Evolutionary conservation across 148 eudicot genomes (phyloP).

Genomic region (Camellia granthamiana): DNA sequence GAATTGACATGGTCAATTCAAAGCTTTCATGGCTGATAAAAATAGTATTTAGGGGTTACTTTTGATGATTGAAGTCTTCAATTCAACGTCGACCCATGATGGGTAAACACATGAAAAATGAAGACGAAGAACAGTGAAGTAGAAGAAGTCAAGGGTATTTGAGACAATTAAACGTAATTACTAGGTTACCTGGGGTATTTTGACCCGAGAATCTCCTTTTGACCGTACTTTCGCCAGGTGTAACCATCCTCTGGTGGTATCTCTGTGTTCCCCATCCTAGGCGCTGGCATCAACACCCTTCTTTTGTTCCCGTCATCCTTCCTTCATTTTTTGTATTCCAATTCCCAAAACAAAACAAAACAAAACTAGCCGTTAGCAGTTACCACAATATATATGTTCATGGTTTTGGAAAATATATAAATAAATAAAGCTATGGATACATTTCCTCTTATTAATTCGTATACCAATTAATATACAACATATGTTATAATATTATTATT

Average conservation of each 20-base stretch:
- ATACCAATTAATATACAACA: too few relatives aligned
- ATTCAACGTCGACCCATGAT: not conserved
- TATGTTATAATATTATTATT: too few relatives aligned
- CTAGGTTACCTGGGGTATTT: conserved; percentile 58
- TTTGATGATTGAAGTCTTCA: not conserved
- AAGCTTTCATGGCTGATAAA: too few relatives aligned
- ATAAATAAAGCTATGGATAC: too few relatives aligned
- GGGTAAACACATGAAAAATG: too few relatives aligned
- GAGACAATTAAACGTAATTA: too few relatives aligned
- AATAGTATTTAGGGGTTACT: not conserved
- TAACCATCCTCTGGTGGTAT: conserved; percentile 87
- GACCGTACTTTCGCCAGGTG: conserved; percentile 95
- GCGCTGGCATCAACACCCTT: conserved; percentile 47
- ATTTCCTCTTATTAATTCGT: too few relatives aligned
- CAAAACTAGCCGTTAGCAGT: not conserved
- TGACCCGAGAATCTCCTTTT: conserved; percentile 74
- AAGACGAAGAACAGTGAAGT: too few relatives aligned
- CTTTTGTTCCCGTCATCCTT: conserved; percentile 29
- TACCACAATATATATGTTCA: too few relatives aligned
- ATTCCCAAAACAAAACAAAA: not conserved
- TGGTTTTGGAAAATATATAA: too few relatives aligned
- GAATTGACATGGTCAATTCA: too few relatives aligned
- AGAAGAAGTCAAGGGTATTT: too few relatives aligned
- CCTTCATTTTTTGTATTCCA: conserved; percentile 9
- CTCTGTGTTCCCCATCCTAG: conserved; percentile 67